Percentiles rank a stretch among this genome's conserved stretches.
These are phyloP conservation scores for Saccharomycopsis capsularis DNA, from an alignment of 805 yeast species.

Conservation along the genomic window DNA sequence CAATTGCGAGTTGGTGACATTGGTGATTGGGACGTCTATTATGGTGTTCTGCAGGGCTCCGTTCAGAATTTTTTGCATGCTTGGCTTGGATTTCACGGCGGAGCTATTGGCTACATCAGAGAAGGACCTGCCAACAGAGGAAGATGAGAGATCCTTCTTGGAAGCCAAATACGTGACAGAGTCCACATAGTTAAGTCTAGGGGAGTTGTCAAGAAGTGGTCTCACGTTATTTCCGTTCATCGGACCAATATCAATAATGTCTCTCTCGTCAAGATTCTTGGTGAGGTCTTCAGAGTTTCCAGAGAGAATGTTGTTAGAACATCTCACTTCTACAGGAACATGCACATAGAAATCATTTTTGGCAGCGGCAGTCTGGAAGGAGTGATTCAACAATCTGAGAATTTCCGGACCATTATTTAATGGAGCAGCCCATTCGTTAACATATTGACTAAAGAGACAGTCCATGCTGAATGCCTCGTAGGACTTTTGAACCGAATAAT, in stretches of 20 bases:
- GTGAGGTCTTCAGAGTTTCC: conserved; percentile 28
- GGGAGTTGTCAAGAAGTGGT: conserved; percentile 78
- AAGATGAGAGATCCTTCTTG: not conserved
- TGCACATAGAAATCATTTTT: conserved; percentile 73
- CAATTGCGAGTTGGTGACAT: conserved; percentile 64
- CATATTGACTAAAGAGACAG: conserved; percentile 88
- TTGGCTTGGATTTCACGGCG: not conserved
- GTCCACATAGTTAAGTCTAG: conserved; percentile 36
- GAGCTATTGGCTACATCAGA: not conserved
- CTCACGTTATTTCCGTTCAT: conserved; percentile 77
- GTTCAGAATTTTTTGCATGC: not conserved
- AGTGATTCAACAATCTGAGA: conserved; percentile 53
- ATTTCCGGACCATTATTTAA: conserved; percentile 68
- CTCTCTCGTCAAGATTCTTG: conserved; percentile 23
- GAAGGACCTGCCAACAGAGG: not conserved
- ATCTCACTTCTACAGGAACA: conserved; percentile 92
- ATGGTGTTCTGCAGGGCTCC: not conserved
- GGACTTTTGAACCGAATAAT: conserved; percentile 60
- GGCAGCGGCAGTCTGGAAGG: conserved; percentile 53
- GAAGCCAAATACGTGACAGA: not conserved
- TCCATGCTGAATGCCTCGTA: conserved; percentile 92
- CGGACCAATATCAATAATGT: conserved; percentile 51
- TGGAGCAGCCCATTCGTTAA: conserved; percentile 97
- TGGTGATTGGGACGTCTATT: conserved; percentile 34
- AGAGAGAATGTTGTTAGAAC: conserved; percentile 71